A percentile compares a stretch with the other conserved stretches of the same genome.
Conservation (phyloP, 768 basidiomycete genomes). For the Boletus huronensis region DNA sequence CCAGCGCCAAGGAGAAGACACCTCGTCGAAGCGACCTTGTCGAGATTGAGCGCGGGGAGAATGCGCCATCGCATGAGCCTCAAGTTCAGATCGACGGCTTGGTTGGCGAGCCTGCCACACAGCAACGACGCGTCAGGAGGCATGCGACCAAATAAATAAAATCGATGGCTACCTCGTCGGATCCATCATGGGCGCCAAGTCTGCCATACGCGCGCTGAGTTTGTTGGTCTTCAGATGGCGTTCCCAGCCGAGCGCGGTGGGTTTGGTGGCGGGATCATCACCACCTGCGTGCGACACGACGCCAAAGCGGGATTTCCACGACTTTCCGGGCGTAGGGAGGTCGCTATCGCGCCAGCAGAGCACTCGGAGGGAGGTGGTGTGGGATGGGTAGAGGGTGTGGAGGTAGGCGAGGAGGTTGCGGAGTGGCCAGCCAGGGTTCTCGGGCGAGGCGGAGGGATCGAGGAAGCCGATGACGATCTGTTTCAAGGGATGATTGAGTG, state of each 20-base stretch:
- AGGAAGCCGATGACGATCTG: conserved; percentile 62
- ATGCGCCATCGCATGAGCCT: conserved; percentile 99
- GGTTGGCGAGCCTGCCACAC: conserved; percentile 71
- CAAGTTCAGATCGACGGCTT: conserved; percentile 96
- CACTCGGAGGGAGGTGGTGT: conserved; percentile 51
- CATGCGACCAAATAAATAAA: neutral
- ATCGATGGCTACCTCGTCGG: conserved; percentile 56
- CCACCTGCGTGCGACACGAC: conserved; percentile 33
- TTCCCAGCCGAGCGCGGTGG: conserved; percentile 91
- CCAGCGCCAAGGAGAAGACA: conserved; percentile 93
- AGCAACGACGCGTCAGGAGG: neutral
- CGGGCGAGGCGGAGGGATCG: conserved; percentile 78
- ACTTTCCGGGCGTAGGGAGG: conserved; percentile 33
- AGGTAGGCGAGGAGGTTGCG: conserved; percentile 90
- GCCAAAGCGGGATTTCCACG: conserved; percentile 67
- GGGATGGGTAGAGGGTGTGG: conserved; percentile 50
- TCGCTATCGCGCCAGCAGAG: conserved; percentile 77
- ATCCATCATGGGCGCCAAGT: conserved; percentile 96
- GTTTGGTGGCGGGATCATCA: conserved; percentile 30
- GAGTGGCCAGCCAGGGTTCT: conserved; percentile 87
- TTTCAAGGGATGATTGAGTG: conserved; percentile 16
- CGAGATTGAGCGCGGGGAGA: conserved; percentile 82
- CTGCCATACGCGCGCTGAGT: conserved; percentile 81
- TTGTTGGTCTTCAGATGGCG: conserved; percentile 80
- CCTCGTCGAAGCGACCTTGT: conserved; percentile 73